phyloP scores from a whole-genome alignment of 164 flowering plant genomes.

The Aristolochia contorta region DNA sequence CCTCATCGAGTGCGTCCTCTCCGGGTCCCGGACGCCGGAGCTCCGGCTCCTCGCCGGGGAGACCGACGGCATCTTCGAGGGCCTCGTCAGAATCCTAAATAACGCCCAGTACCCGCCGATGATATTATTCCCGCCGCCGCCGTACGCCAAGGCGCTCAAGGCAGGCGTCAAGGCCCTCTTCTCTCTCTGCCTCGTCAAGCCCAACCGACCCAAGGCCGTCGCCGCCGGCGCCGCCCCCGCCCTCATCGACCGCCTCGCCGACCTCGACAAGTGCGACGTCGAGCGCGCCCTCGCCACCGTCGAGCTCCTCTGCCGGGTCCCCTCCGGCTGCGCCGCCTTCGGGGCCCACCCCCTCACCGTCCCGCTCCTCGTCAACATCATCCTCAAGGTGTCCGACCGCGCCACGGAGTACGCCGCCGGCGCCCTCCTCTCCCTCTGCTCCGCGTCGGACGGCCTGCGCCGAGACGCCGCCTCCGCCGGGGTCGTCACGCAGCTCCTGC shows the following conservation, averaged over 20 bases:
- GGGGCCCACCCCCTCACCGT: slow-evolving; percentile 66
- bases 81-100: slow-evolving; percentile 41
- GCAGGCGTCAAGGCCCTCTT: slow-evolving; percentile 62
- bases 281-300: slow-evolving; percentile 85
- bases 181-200: slow-evolving; percentile 67
- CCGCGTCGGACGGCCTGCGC: slow-evolving; percentile 50
- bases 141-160: too few species aligned
- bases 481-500: slow-evolving; percentile 64
- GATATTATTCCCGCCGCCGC: too few species aligned
- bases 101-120: slow-evolving; percentile 36
- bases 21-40: slow-evolving; percentile 57
- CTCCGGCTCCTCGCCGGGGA: slow-evolving; percentile 38
- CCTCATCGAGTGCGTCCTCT: slow-evolving; percentile 46
- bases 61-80: slow-evolving; percentile 45
- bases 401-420: slow-evolving; percentile 95
- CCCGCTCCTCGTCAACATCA: slow-evolving; percentile 62
- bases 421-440: slow-evolving; percentile 59
- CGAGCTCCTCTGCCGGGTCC: slow-evolving; percentile 73
- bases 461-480: slow-evolving; percentile 76
- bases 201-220: slow-evolving; percentile 55
- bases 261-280: slow-evolving; percentile 69
- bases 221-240: slow-evolving; percentile 66
- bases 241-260: slow-evolving; percentile 49
- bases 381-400: slow-evolving; percentile 70
- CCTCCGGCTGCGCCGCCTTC: slow-evolving; percentile 63